Percentiles rank a stretch among this genome's conserved stretches.
Evolutionary conservation across 2,329 filamentous ascomycete species (phyloP).

Genomic region (Apiospora rasikravindrae): DNA sequence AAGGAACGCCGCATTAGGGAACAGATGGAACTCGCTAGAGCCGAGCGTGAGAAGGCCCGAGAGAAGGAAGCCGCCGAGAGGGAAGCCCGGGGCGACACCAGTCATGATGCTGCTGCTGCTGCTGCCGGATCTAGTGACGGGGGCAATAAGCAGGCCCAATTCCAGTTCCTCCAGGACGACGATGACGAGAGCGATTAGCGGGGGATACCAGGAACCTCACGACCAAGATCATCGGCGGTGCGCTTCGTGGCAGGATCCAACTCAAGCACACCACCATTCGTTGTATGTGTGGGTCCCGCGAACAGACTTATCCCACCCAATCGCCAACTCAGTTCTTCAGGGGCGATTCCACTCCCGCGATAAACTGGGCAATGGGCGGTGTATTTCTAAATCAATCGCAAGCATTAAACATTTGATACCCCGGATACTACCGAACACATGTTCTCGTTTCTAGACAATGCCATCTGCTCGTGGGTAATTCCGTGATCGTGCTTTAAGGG

Average conservation of each 20-base stretch:
- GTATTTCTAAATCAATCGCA: not conserved
- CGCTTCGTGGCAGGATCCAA: not conserved
- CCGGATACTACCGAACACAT: not conserved
- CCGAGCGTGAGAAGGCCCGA: constrained; percentile 38
- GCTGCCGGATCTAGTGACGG: constrained; percentile 25
- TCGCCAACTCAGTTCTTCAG: not conserved
- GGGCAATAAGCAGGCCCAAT: constrained; percentile 61
- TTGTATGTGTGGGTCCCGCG: not conserved
- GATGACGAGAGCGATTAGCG: constrained; percentile 50
- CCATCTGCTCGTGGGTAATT: not conserved
- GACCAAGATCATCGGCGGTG: not conserved
- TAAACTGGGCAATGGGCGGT: not conserved
- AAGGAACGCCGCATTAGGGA: constrained; percentile 50
- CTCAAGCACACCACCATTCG: not conserved
- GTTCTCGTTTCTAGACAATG: not conserved
- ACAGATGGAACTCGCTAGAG: constrained; percentile 48
- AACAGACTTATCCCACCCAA: not conserved
- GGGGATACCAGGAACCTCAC: not conserved
- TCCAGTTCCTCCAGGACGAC: constrained; percentile 58
- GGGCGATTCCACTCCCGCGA: not conserved
- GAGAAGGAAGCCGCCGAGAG: constrained; percentile 20
- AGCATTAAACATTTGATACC: not conserved
- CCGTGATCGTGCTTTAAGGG: not conserved
- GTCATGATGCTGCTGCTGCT: constrained; percentile 26
- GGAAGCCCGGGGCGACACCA: constrained; percentile 30